phyloP scores from a whole-genome alignment of 768 basidiomycete species.

The Termitomyces sp. region DNA sequence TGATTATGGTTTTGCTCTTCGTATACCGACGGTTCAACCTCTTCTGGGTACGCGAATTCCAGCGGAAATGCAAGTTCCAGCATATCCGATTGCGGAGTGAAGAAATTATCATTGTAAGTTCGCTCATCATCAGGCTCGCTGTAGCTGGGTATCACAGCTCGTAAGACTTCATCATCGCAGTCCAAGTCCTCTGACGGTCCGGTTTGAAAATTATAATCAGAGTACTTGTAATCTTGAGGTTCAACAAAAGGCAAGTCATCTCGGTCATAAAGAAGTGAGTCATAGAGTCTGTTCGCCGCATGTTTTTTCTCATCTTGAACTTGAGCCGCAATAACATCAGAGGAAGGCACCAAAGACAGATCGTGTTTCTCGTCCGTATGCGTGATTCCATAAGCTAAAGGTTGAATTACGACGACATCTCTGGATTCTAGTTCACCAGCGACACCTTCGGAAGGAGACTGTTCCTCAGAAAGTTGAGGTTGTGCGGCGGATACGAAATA shows the following conservation, averaged over 20 bases:
- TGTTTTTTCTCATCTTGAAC: neutral
- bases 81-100: slow-evolving; percentile 1
- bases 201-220: neutral
- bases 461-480: neutral
- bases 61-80: neutral
- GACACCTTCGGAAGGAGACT: neutral
- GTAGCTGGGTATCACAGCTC: neutral
- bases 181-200: neutral
- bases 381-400: neutral
- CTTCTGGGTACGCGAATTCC: neutral
- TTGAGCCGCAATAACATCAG: neutral
- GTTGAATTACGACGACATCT: neutral
- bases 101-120: neutral
- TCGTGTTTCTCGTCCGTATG: neutral
- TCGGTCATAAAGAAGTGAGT: neutral
- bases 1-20: neutral
- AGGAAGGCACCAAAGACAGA: neutral
- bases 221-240: slow-evolving; percentile 10
- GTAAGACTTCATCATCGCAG: neutral
- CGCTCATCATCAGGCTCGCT: neutral
- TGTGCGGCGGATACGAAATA: slow-evolving; percentile 4
- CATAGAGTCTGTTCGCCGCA: neutral
- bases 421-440: neutral
- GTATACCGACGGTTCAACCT: neutral
- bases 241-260: slow-evolving; percentile 7